Base-by-base conservation (phyloP, 2,329 filamentous ascomycete species). In the Cladophialophora psammophila region DNA sequence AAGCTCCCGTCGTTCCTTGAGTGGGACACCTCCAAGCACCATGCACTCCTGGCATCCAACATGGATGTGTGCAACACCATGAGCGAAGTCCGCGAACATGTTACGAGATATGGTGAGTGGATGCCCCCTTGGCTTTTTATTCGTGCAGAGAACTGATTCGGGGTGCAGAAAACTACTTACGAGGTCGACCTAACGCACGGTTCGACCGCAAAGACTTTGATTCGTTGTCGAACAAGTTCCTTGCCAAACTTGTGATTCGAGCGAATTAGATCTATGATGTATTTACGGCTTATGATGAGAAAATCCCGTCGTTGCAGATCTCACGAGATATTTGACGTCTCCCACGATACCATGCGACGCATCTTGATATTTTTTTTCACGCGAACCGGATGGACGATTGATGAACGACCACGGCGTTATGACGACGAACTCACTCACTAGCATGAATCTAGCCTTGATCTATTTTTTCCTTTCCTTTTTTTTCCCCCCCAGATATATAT, bases 141-240 rank as follows among this genome's bases (percentile, higher is more conserved):
- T 6, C 8, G 7, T 55, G 20, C 55, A 26, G 7, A 55, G 34
- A 60, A 34, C 53, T 67, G 20, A 63, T 32, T 4, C 10, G 12
- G 20, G 4, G 1, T 42, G 52, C 82, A 97, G 94, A 97, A 82
- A 84, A 87, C 63, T 98, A 97, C 80, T 87, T 98, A 69, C 90
- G 92, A 75, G 88, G 88, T 68, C 91, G 94, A 73, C 86, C 88
- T 73, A 89, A 90, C 66, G 88, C 91, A 75, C 92, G 90, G 80
- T 98, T 97, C 79, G 91, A 97, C 82, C 89, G 92, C 74, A 88
- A 90, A 74, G 92, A 98, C 83, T 98, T 97, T 77, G 94, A 98
- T 83, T 95, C 90, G 68, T 82, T 98, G 77, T 96, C 94, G 61
- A 97, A 97, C 85, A 98, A 97, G 84, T 97, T 98, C 84, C 83